Conservation (phyloP, 2,329 filamentous ascomycete species). For the Colletotrichum sansevieriae region DNA sequence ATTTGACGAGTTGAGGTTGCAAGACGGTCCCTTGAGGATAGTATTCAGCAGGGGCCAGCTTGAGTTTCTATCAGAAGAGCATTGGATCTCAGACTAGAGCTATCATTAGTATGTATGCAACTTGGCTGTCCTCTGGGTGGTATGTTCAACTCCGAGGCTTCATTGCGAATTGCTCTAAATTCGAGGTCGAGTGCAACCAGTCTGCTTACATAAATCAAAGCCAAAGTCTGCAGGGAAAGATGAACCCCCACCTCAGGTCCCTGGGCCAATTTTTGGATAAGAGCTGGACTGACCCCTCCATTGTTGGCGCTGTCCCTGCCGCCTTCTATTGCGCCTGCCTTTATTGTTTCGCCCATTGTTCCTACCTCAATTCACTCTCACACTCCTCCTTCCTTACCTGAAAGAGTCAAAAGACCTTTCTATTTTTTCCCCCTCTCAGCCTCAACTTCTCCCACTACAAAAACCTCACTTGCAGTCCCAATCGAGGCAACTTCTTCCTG, state of each 20-base stretch:
- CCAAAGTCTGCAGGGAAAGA: background rate
- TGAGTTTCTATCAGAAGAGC: background rate
- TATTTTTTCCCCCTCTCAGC: background rate
- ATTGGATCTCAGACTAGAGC: too few relatives aligned
- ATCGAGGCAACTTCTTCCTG: slow-evolving; percentile 14
- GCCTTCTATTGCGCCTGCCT: slow-evolving; percentile 3
- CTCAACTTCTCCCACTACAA: slow-evolving; percentile 13
- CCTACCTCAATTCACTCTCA: slow-evolving; percentile 24
- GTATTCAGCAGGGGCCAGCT: background rate
- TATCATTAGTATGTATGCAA: too few relatives aligned
- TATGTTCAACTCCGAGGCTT: too few relatives aligned
- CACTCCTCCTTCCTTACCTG: background rate
- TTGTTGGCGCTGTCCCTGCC: slow-evolving; percentile 29
- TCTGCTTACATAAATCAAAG: background rate
- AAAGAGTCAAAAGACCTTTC: background rate
- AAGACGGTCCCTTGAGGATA: background rate
- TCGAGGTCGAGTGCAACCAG: too few relatives aligned
- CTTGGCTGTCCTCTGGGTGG: too few relatives aligned
- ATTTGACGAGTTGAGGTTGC: background rate
- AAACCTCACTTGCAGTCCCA: background rate
- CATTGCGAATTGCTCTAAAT: too few relatives aligned
- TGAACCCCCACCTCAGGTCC: slow-evolving; percentile 20
- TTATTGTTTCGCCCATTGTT: background rate
- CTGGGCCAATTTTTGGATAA: slow-evolving; percentile 21
- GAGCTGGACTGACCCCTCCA: slow-evolving; percentile 31